Conservation (phyloP, 352 stramenopile genomes). For the Pythium plurisporium region DNA sequence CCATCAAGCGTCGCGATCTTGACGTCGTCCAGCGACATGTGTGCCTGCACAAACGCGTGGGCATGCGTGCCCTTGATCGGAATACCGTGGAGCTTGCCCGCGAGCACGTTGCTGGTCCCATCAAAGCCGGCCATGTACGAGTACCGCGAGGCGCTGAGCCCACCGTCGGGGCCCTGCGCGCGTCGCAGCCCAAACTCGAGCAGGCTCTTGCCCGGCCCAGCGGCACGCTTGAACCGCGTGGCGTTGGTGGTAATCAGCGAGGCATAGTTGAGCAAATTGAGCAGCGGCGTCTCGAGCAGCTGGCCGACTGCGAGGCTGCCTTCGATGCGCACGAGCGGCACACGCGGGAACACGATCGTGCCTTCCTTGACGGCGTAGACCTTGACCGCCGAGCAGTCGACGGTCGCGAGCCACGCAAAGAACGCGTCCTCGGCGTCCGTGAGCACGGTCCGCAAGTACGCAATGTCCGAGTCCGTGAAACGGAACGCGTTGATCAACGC, state of each 20-base stretch:
- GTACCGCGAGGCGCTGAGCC: slow-evolving; percentile 96
- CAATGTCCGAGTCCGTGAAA: slow-evolving; percentile 93
- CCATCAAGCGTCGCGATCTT: slow-evolving; percentile 56
- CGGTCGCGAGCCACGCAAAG: slow-evolving; percentile 91
- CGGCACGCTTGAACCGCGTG: slow-evolving; percentile 93
- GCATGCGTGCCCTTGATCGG: slow-evolving; percentile 97
- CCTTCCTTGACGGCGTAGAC: slow-evolving; percentile 95
- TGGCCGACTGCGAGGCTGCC: slow-evolving; percentile 94
- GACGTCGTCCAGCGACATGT: slow-evolving; percentile 92
- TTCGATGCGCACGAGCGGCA: slow-evolving; percentile 93
- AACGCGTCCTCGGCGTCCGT: slow-evolving; percentile 91
- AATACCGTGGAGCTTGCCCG: slow-evolving; percentile 94
- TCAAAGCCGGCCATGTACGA: slow-evolving; percentile 98
- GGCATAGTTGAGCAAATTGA: slow-evolving; percentile 98
- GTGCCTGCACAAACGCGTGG: slow-evolving; percentile 97
- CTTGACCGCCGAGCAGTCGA: slow-evolving; percentile 93
- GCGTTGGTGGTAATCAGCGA: slow-evolving; percentile 98
- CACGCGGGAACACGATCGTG: slow-evolving; percentile 94
- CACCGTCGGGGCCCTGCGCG: slow-evolving; percentile 96
- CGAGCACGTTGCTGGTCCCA: slow-evolving; percentile 96
- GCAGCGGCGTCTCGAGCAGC: slow-evolving; percentile 97
- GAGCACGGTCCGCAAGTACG: slow-evolving; percentile 89
- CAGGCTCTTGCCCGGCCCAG: slow-evolving; percentile 79
- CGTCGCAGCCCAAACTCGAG: slow-evolving; percentile 93
- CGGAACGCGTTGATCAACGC: slow-evolving; percentile 92